These are phyloP conservation scores for Pichia heedii DNA, from an alignment of 805 yeast genomes.

Conservation along the genomic window DNA sequence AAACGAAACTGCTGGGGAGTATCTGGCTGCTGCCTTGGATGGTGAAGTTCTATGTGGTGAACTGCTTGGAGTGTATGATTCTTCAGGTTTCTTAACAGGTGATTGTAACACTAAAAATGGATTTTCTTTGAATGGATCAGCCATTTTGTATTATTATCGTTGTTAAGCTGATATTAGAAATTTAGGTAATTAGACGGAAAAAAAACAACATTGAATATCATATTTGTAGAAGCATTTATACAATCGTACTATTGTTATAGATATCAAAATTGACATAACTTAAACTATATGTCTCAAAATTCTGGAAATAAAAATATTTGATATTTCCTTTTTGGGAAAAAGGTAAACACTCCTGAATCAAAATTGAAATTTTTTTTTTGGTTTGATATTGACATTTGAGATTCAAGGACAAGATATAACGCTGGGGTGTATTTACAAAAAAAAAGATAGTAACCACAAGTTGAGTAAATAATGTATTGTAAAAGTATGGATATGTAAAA, in stretches of 20 bases:
- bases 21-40: conserved; percentile 30
- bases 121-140: conserved; percentile 22
- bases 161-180: not conserved
- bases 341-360: conserved; percentile 3
- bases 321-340: conserved; percentile 7
- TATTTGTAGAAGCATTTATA: not conserved
- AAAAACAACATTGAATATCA: not conserved
- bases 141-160: not conserved
- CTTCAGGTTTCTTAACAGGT: conserved; percentile 25
- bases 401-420: no score
- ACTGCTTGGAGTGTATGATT: conserved; percentile 22
- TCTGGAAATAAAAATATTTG: not conserved
- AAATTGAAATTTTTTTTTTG: not conserved
- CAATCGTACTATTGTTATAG: no score
- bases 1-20: conserved; percentile 37
- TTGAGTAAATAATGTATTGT: not conserved
- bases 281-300: no score
- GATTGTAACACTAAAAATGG: conserved; percentile 22
- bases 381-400: not conserved
- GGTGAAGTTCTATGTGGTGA: conserved; percentile 29
- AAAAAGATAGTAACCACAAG: no score
- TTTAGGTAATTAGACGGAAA: not conserved
- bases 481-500: not conserved
- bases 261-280: no score
- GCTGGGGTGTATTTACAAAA: no score